Percentiles rank a stretch among this genome's conserved stretches.
Conservation (phyloP, 768 basidiomycete genomes). For the Psilocybe cyanescens region DNA sequence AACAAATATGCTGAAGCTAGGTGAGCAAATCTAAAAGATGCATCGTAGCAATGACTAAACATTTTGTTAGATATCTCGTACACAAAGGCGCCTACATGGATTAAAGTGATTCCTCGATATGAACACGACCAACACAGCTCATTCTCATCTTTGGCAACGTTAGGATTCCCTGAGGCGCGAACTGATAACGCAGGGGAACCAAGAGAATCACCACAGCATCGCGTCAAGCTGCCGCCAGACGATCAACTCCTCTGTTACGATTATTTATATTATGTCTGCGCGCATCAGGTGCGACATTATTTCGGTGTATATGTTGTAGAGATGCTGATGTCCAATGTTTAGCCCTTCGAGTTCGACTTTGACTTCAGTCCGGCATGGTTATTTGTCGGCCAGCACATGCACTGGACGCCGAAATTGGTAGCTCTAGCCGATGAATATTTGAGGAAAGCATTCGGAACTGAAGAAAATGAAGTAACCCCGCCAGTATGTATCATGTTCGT, state of each 20-base stretch:
- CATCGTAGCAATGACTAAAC: background rate
- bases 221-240: conserved; percentile 51
- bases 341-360: conserved; percentile 59
- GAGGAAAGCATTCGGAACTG: conserved; percentile 43
- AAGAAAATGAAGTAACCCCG: conserved; percentile 44
- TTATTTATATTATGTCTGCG: conserved; percentile 53
- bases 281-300: conserved; percentile 41
- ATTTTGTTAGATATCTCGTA: conserved; percentile 52
- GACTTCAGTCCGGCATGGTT: conserved; percentile 66
- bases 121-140: conserved; percentile 47
- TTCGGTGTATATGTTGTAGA: conserved; percentile 2
- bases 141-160: conserved; percentile 50
- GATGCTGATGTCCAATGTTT: background rate
- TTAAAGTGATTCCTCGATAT: conserved; percentile 48
- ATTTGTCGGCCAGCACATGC: conserved; percentile 54
- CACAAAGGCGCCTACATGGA: conserved; percentile 50
- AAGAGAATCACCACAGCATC: conserved; percentile 40
- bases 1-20: conserved; percentile 43
- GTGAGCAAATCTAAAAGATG: conserved; percentile 30
- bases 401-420: conserved; percentile 48
- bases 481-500: conserved; percentile 37
- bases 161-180: conserved; percentile 50
- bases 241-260: conserved; percentile 56
- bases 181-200: conserved; percentile 41
- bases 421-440: conserved; percentile 48